These are phyloP conservation scores for Panicum virgatum DNA, from an alignment of 202 grass and related monocot species.

Conservation along the genomic window DNA sequence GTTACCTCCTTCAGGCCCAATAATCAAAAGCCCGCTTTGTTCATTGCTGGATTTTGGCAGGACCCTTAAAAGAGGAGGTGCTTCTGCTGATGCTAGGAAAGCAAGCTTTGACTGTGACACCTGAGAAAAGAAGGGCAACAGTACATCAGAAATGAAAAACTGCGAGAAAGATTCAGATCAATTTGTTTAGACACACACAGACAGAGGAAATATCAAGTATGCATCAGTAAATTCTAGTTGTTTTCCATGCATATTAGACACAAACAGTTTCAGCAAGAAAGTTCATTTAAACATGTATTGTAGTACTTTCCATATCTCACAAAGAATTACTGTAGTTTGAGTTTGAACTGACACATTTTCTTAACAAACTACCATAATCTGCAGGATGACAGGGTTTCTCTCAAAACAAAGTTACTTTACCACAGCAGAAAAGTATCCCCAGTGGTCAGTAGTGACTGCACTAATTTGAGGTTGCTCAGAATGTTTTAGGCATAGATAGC, in stretches of 20 bases:
- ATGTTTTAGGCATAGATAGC: background rate
- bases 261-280: background rate
- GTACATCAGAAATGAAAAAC: background rate
- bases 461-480: conserved; percentile 6
- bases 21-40: conserved; percentile 70
- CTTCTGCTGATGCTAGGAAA: conserved; percentile 89
- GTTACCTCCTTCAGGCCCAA: conserved; percentile 95
- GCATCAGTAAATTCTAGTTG: background rate
- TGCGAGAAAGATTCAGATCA: background rate
- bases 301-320: background rate
- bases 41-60: conserved; percentile 51
- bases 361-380: background rate
- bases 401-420: background rate
- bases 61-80: conserved; percentile 64
- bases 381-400: conserved; percentile 4
- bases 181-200: background rate
- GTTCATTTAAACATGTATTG: background rate
- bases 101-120: conserved; percentile 68
- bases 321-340: background rate
- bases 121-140: conserved; percentile 31
- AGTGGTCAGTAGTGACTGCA: background rate
- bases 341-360: background rate
- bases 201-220: background rate
- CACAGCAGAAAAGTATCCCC: background rate
- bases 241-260: background rate